Evolutionary conservation across 768 basidiomycete species (phyloP), one percentile per base, ranked within the genome.

Genomic region (Atractiella rhizophila): DNA sequence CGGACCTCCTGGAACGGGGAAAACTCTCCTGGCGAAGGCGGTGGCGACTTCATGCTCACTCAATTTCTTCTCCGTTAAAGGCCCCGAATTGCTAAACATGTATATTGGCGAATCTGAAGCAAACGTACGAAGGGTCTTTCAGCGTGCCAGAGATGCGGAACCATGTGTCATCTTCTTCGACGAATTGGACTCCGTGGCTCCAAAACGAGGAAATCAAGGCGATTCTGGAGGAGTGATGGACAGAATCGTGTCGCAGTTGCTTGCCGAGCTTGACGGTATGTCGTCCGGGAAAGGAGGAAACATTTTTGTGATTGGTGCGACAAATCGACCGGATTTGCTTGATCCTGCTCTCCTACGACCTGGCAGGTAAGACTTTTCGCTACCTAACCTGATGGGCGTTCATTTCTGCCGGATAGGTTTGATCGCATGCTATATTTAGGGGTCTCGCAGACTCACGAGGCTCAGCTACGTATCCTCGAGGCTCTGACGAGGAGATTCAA

Each of bases 31-130:
- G 2, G 88, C 91, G 12, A 75, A 88, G 47, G 83, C 86, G 7
- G 85, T 98, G 45, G 85, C 88, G 5, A 70, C 75, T 1, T 82
- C 85, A 4, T 80, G 78, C 4, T 70, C 68, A 24, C 78, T 85
- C 16, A 73, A 76, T 35, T 80, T 91, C 24, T 69, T 98, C 48
- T 73, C 85, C 33, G 74, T 96, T 56, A 91, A 91, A 49, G 91
- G 91, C 0, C 85, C 91, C 19, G 88, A 96, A 57, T 68, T 96
- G 15, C 81, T 80, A 5, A 83, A 82, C 28, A 82, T 83, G 11
- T 96, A 83, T 55, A 88, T 96, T 54, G 91, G 91, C 30, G 91
- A 98, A 62, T 88, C 85, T 0, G 91, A 98, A 54, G 74, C 80
- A 1, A 75, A 76, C 52, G 65, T 98, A 16, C 73, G 91, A 15